Evolutionary conservation across 768 basidiomycete species (phyloP), one percentile per base, ranked within the genome.

Genomic region (Agaricus subrufescens): DNA sequence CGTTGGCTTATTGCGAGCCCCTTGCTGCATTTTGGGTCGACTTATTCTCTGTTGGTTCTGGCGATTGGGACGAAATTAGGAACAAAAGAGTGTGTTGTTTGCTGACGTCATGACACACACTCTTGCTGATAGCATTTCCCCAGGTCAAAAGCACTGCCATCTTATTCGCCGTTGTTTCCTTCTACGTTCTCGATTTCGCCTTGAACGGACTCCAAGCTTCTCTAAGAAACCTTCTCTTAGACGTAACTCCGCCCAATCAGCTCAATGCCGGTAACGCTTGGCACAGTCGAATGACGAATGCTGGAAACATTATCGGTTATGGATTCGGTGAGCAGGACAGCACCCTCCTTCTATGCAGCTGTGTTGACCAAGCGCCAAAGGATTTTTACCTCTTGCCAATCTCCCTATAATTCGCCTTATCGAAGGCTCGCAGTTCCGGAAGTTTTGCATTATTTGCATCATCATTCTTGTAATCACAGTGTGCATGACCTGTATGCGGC

Each of bases 111-210:
- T 49, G 23, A 14, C 19, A n/a, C n/a, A 11, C 10, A 0, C 34
- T 34, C 15, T 46, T 49, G 11, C 40, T 52, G 30, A 30, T 14
- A 2, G 26, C 31, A 23, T 47, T 51, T 15, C 39, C 15, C 29
- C 59, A 92, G 88, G 85, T 82, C 15, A 72, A 80, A 39, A 82
- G 78, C 60, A 84, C 81, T 27, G 84, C 94, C 10, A 96, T 98
- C 55, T 83, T 77, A 49, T 82, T 98, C 50, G 97, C 95, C 1
- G 82, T 99, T 27, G 75, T 86, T 25, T 87, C 90, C 0, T 98
- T 99, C 73, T 99, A 97, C 66, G 69, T 94, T 47, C 78, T 99
- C 34, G 97, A 99, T 70, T 99, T 99, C 66, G 91, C 94, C n/a
- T 79, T 99, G 56, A 99, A 99, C 69, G 97, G 92, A 3, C 71